Conservation (phyloP, 2,329 filamentous ascomycete species). For the Cordyceps militaris region DNA sequence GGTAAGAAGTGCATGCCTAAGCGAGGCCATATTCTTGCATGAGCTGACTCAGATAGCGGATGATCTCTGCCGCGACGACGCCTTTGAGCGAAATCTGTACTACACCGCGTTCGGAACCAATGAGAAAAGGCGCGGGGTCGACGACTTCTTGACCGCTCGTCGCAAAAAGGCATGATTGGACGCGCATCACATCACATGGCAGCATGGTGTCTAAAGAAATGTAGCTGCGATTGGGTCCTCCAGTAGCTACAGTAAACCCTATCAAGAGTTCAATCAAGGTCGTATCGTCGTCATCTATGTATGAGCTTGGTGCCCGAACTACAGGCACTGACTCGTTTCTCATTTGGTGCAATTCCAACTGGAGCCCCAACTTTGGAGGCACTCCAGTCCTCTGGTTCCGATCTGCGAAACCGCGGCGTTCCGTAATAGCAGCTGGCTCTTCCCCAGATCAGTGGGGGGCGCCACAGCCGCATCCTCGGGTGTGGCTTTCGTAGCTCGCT, state of each 20-base stretch:
- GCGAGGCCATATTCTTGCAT: background rate
- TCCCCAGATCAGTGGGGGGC: conserved; percentile 20
- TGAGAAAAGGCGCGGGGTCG: conserved; percentile 4
- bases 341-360: conserved; percentile 17
- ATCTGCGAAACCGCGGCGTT: conserved; percentile 6
- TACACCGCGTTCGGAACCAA: conserved; percentile 6
- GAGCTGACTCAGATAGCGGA: conserved; percentile 5
- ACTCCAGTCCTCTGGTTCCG: conserved; percentile 1
- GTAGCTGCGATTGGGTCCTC: background rate
- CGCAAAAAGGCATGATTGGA: background rate
- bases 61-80: conserved; percentile 8
- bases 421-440: conserved; percentile 16
- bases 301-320: background rate
- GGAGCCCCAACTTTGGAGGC: conserved; percentile 18
- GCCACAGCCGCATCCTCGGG: conserved; percentile 19
- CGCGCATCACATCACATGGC: background rate
- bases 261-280: conserved; percentile 1
- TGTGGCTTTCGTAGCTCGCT: conserved; percentile 7
- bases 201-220: background rate
- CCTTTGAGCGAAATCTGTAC: conserved; percentile 7
- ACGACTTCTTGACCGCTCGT: conserved; percentile 5
- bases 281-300: conserved; percentile 2
- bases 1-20: background rate
- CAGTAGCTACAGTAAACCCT: background rate
- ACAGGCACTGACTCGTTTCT: background rate